A percentile compares a stretch with the other conserved stretches of the same genome.
These are phyloP conservation scores for Baorangia bicolor DNA, from an alignment of 768 basidiomycete genomes.

Conservation along the genomic window DNA sequence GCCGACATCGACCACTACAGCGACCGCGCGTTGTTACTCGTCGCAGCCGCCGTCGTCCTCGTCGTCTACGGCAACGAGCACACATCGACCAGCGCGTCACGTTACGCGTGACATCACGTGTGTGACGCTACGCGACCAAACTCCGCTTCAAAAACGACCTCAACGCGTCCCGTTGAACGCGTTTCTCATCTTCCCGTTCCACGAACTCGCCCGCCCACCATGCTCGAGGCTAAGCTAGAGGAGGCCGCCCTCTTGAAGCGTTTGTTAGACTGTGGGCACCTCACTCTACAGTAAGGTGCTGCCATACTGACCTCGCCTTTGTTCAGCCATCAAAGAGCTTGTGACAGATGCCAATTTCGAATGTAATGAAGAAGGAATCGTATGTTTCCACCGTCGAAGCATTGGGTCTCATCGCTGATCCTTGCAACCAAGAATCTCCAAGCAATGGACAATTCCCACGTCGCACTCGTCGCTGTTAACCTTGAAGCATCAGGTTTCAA, in stretches of 20 bases:
- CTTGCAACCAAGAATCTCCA: slow-evolving; percentile 63
- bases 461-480: slow-evolving; percentile 90
- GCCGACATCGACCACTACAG: not conserved
- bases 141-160: slow-evolving; percentile 35
- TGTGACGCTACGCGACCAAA: slow-evolving; percentile 31
- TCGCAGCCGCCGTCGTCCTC: slow-evolving; percentile 2
- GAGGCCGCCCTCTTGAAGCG: slow-evolving; percentile 91
- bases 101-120: slow-evolving; percentile 25
- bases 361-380: slow-evolving; percentile 93
- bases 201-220: slow-evolving; percentile 30
- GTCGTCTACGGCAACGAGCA: not conserved
- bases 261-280: slow-evolving; percentile 80
- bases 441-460: slow-evolving; percentile 99
- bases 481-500: slow-evolving; percentile 79
- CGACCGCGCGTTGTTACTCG: not conserved
- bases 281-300: not conserved
- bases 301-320: slow-evolving; percentile 1
- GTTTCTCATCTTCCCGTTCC: slow-evolving; percentile 1
- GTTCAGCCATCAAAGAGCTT: slow-evolving; percentile 91
- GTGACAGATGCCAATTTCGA: slow-evolving; percentile 98
- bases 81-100: slow-evolving; percentile 13
- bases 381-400: slow-evolving; percentile 33
- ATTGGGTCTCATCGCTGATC: not conserved
- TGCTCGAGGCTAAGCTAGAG: slow-evolving; percentile 90
- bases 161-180: slow-evolving; percentile 32